These are phyloP conservation scores for Fusarium sacchari DNA, from an alignment of 2,329 filamentous ascomycete species.

Conservation along the genomic window DNA sequence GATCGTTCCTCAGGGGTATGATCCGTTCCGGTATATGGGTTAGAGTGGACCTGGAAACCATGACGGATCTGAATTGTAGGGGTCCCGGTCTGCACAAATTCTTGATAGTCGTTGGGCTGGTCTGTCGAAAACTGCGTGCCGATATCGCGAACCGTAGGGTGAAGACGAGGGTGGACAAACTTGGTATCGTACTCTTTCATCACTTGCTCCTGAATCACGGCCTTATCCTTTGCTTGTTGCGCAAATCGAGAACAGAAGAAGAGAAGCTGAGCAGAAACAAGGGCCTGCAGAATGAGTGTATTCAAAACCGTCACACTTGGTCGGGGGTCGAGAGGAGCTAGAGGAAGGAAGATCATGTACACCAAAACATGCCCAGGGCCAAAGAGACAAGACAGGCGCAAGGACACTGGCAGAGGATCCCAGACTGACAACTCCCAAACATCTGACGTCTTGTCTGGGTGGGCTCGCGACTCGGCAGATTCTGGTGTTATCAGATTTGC, in stretches of 20 bases:
- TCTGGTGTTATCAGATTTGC: slow-evolving; percentile 73
- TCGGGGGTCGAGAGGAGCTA: slow-evolving; percentile 76
- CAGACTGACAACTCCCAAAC: slow-evolving; percentile 96
- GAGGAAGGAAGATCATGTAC: slow-evolving; percentile 88
- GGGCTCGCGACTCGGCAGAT: slow-evolving; percentile 82
- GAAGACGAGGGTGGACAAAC: slow-evolving; percentile 90
- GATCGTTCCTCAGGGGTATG: slow-evolving; percentile 59
- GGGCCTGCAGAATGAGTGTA: slow-evolving; percentile 76
- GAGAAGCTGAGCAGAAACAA: slow-evolving; percentile 81
- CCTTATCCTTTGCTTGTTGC: slow-evolving; percentile 86
- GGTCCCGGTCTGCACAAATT: slow-evolving; percentile 60
- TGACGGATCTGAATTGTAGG: slow-evolving; percentile 74
- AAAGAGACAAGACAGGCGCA: slow-evolving; percentile 88
- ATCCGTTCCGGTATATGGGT: slow-evolving; percentile 73
- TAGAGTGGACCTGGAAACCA: slow-evolving; percentile 83
- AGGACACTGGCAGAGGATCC: slow-evolving; percentile 87
- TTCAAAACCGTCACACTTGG: slow-evolving; percentile 89
- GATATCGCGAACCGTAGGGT: slow-evolving; percentile 80
- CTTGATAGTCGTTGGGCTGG: slow-evolving; percentile 53
- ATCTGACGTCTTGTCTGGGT: slow-evolving; percentile 83
- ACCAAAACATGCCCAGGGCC: slow-evolving; percentile 93
- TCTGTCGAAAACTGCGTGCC: slow-evolving; percentile 77
- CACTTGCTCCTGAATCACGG: slow-evolving; percentile 89
- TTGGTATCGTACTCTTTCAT: slow-evolving; percentile 96
- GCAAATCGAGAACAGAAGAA: slow-evolving; percentile 78